A percentile compares a stretch with the other conserved stretches of the same genome.
Evolutionary conservation across 257 asterid species (phyloP).

Genomic region (Solanum peruvianum): DNA sequence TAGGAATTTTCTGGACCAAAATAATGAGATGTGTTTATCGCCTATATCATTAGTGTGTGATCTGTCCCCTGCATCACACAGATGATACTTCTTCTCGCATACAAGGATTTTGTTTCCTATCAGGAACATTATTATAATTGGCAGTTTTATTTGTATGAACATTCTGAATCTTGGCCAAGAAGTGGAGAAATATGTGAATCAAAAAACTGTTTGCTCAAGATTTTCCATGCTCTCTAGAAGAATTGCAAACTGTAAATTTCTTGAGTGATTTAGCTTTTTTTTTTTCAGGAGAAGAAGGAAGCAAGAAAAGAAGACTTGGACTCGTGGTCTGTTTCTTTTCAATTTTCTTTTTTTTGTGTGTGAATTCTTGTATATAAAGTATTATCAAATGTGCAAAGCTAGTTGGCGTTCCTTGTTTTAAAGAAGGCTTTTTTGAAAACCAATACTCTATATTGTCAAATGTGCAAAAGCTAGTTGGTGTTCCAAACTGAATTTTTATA

Average conservation of each 20-base stretch:
- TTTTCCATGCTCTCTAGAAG: too few species aligned
- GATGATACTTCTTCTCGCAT: too few species aligned
- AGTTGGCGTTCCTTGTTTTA: neutral
- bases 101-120: too few species aligned
- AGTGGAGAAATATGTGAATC: too few species aligned
- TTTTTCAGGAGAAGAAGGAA: neutral
- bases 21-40: neutral
- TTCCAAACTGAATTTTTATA: neutral
- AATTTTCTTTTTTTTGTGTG: neutral
- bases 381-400: neutral
- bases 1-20: neutral
- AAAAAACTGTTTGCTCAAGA: too few species aligned
- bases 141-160: too few species aligned
- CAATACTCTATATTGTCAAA: neutral
- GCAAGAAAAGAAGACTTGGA: neutral
- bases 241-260: too few species aligned
- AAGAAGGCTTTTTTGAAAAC: neutral
- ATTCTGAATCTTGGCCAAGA: too few species aligned
- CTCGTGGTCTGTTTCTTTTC: neutral
- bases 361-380: neutral
- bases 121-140: too few species aligned
- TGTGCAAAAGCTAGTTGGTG: too few species aligned
- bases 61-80: neutral
- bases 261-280: neutral
- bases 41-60: neutral